Base-by-base conservation (phyloP, 2,329 filamentous ascomycete genomes). In the Fusarium clavum region DNA sequence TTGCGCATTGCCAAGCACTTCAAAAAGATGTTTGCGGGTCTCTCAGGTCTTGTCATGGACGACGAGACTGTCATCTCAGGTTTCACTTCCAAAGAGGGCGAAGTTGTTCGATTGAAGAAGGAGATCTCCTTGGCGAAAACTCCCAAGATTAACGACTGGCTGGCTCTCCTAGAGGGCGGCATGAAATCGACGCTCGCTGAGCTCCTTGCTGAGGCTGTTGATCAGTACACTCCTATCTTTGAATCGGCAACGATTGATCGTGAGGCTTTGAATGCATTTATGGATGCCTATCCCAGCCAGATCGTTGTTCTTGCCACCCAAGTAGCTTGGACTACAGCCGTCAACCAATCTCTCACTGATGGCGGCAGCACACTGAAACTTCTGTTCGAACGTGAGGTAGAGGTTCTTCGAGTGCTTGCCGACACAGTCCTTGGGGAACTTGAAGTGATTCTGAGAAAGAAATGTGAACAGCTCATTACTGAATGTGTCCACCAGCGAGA, bases 1-100 rank as follows among this genome's bases (percentile, higher is more conserved):
- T 83, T 96, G 65, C 94, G 96, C 57, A 97, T 99, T 72, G 94
- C 96, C 43, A 99, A 99, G 80, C 97, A 99, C 83, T 94, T 99
- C 85, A 95, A 97, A 80, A 99, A 99, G 85, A 99, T 99, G 96
- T 99, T 99, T 84, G 96, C 97, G 69, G 96, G 96, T 67, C 86
- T 99, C 49, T 95, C 92, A 7, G 96, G 96, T 6, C 87, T 99
- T 38, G 85, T 94, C 44, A 95, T 98, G 85, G 94, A 97, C 72
- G 94, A 98, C 57, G 93, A 98, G 74, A 89, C 90, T 27, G 90
- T 93, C 67, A 98, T 99, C 69, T 91, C 92, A 27, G 95, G 94
- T 9, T 95, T 98, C 75, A 96, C 92, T 4, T 99, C 96, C 0
- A 98, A 97, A 78, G 97, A 99, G 81, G 94, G 92, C 55, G 96